Percentiles rank a stretch among this genome's conserved stretches.
Evolutionary conservation across 805 yeast species (phyloP).

Genomic region (Schwanniomyces sp.): DNA sequence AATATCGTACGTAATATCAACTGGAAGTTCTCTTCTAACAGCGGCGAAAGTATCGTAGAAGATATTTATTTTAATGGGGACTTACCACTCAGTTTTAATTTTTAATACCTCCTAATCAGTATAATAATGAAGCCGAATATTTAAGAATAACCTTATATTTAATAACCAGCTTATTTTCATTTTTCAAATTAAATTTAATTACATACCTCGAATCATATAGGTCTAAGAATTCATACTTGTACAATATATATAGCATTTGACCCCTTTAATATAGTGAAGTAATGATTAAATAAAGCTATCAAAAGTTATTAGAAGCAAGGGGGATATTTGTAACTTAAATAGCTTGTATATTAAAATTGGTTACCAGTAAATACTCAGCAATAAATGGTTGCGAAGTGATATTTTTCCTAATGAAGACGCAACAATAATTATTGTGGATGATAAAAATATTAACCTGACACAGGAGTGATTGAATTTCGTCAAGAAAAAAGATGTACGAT

Average conservation of each 20-base stretch:
- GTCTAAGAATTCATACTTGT: too few species aligned
- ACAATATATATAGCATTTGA: too few species aligned
- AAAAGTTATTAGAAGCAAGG: neutral
- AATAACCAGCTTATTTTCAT: too few species aligned
- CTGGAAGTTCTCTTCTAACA: conserved; percentile 7
- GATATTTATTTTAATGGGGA: conserved; percentile 7
- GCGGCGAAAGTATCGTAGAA: conserved; percentile 6
- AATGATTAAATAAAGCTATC: too few species aligned
- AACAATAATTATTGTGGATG: neutral
- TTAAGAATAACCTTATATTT: too few species aligned
- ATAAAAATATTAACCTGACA: neutral
- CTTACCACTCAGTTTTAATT: neutral
- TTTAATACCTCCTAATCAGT: neutral
- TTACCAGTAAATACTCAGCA: neutral
- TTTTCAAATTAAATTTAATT: too few species aligned
- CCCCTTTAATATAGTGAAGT: too few species aligned
- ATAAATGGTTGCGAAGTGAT: neutral
- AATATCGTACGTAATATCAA: conserved; percentile 4
- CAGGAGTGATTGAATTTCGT: neutral
- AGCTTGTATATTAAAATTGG: neutral
- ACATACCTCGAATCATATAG: too few species aligned
- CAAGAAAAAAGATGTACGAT: neutral
- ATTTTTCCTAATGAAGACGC: neutral
- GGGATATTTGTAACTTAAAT: neutral
- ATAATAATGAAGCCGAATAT: too few species aligned